phyloP scores from a whole-genome alignment of 1,139 yeast species.

The Nadsonia starkeyi-henricii region DNA sequence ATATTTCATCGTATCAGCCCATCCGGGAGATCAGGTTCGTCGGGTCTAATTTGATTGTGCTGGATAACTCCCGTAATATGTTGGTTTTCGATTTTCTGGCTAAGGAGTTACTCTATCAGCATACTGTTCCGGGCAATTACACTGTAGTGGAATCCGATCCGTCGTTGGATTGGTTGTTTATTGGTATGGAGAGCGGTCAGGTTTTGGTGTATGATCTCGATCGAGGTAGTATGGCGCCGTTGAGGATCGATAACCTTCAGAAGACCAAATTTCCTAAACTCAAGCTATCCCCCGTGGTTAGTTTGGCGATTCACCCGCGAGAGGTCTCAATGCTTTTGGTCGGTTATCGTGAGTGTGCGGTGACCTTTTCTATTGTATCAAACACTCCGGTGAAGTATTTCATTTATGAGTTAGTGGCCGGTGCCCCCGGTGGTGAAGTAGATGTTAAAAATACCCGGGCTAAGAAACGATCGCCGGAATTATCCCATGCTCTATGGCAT shows the following conservation, averaged over 20 bases:
- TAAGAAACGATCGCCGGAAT: constrained; percentile 31
- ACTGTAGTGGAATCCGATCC: constrained; percentile 68
- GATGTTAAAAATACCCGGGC: constrained; percentile 17
- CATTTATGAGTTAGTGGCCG: constrained; percentile 44
- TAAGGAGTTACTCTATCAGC: constrained; percentile 41
- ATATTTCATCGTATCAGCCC: constrained; percentile 31
- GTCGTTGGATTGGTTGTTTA: constrained; percentile 68
- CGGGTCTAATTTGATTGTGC: constrained; percentile 69
- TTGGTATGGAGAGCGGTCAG: constrained; percentile 72
- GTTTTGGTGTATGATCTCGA: constrained; percentile 74
- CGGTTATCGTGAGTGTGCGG: constrained; percentile 56
- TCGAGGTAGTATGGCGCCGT: constrained; percentile 51
- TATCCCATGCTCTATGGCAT: constrained; percentile 63
- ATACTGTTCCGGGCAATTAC: constrained; percentile 42
- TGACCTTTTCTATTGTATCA: constrained; percentile 52
- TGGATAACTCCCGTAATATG: constrained; percentile 41
- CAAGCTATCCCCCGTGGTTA: constrained; percentile 43
- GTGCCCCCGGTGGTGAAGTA: constrained; percentile 50
- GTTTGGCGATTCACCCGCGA: constrained; percentile 73
- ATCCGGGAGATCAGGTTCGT: constrained; percentile 50
- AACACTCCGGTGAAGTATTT: constrained; percentile 44
- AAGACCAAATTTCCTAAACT: constrained; percentile 22
- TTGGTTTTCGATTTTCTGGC: constrained; percentile 58
- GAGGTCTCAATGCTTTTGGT: constrained; percentile 70
- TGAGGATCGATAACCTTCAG: constrained; percentile 62